A percentile compares a stretch with the other conserved stretches of the same genome.
These are phyloP conservation scores for Ascochyta pisi DNA, from an alignment of 2,329 filamentous ascomycete species.

Conservation along the genomic window DNA sequence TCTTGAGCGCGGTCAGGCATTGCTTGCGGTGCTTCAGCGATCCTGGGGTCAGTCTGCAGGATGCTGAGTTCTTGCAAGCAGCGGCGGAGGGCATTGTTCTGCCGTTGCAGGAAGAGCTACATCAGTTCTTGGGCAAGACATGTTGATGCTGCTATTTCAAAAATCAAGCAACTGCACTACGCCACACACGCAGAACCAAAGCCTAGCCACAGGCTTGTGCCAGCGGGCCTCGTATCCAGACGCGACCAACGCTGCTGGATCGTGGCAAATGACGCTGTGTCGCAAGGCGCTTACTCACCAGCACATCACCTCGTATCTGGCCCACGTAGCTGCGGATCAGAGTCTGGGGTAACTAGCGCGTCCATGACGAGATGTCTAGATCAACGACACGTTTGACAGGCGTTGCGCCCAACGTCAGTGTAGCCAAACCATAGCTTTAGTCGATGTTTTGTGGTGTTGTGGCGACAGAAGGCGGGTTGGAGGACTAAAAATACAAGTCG, in stretches of 20 bases:
- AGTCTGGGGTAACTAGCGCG: conserved; percentile 37
- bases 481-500: conserved; percentile 20
- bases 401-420: neutral
- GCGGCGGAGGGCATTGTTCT: conserved; percentile 48
- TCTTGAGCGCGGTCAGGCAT: conserved; percentile 42
- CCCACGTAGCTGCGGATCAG: conserved; percentile 33
- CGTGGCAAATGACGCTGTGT: conserved; percentile 12
- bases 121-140: conserved; percentile 45
- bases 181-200: neutral
- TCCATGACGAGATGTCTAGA: conserved; percentile 1
- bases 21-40: conserved; percentile 46
- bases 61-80: conserved; percentile 45
- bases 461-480: neutral
- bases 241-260: neutral
- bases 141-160: conserved; percentile 14
- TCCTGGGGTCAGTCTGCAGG: conserved; percentile 42
- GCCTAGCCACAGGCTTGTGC: neutral
- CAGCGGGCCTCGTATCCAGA: conserved; percentile 3
- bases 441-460: conserved; percentile 6
- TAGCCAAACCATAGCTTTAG: neutral
- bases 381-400: conserved; percentile 7
- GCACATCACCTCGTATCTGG: conserved; percentile 39
- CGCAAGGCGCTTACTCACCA: conserved; percentile 23
- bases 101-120: conserved; percentile 47
- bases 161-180: neutral